Conservation (phyloP, 768 basidiomycete genomes). For the Udeniomyces megalosporus region DNA sequence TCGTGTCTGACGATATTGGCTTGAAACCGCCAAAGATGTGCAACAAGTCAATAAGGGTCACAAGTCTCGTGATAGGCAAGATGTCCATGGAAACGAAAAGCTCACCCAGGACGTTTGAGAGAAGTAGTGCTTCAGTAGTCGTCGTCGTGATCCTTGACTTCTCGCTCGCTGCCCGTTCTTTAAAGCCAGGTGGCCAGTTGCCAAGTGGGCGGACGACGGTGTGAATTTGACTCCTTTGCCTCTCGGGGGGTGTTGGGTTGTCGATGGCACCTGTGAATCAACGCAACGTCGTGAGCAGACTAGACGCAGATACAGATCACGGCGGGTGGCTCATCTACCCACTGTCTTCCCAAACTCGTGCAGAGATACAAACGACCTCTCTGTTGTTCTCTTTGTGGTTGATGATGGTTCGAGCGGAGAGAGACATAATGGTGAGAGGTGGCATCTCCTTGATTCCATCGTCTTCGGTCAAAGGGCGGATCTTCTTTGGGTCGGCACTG, state of each 20-base stretch:
- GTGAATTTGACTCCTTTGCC: conserved; percentile 61
- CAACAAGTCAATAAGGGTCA: too few species aligned
- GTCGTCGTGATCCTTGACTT: conserved; percentile 50
- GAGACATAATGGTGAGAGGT: conserved; percentile 75
- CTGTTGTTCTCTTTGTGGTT: conserved; percentile 86
- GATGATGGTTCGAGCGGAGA: conserved; percentile 74
- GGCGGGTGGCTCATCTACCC: conserved; percentile 17
- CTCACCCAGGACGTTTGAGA: conserved; percentile 62
- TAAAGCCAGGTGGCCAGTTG: conserved; percentile 76
- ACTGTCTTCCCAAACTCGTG: conserved; percentile 67
- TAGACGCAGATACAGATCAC: background rate
- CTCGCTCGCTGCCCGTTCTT: conserved; percentile 47
- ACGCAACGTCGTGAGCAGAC: background rate
- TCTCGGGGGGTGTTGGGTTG: conserved; percentile 77
- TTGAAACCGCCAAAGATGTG: conserved; percentile 20
- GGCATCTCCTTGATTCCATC: conserved; percentile 72
- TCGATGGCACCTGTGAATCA: conserved; percentile 59
- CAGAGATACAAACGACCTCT: conserved; percentile 76
- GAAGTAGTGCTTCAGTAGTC: conserved; percentile 67
- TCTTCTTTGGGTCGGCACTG: conserved; percentile 67
- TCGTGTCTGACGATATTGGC: conserved; percentile 69
- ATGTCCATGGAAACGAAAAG: too few species aligned
- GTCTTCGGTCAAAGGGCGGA: conserved; percentile 63
- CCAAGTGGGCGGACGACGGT: conserved; percentile 74
- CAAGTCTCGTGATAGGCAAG: too few species aligned